Conservation (phyloP, 2,329 filamentous ascomycete genomes). For the Fusarium sp. region DNA sequence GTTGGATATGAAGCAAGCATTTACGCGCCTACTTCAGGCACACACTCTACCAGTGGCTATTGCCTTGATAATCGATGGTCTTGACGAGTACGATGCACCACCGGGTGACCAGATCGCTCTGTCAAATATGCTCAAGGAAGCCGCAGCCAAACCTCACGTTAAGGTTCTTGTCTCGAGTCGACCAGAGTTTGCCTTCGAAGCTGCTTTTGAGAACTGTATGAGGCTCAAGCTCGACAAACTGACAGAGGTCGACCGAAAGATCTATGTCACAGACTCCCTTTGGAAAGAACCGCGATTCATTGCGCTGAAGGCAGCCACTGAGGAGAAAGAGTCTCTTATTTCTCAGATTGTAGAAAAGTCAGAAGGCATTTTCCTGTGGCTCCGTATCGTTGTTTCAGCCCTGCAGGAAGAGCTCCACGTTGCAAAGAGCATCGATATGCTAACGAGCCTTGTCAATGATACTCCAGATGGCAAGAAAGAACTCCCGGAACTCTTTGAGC, state of each 20-base stretch:
- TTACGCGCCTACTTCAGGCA: background rate
- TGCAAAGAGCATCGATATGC: background rate
- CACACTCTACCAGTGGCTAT: background rate
- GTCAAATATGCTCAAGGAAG: background rate
- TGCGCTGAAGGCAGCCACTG: background rate
- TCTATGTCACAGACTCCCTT: background rate
- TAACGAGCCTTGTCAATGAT: background rate
- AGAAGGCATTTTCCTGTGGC: background rate
- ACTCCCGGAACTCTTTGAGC: background rate
- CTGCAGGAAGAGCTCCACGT: background rate
- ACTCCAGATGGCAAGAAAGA: background rate
- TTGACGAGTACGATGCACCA: slow-evolving; percentile 1
- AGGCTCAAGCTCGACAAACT: background rate
- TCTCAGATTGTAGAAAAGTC: background rate
- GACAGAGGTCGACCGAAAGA: background rate
- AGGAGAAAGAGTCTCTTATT: background rate
- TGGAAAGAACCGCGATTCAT: background rate
- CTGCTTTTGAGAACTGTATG: background rate
- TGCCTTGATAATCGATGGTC: background rate
- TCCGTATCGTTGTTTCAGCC: background rate
- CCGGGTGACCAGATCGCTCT: background rate
- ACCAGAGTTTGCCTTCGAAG: slow-evolving; percentile 1
- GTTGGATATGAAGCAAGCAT: background rate
- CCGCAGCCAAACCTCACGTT: background rate
- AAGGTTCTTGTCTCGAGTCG: background rate